These are phyloP conservation scores for Penicillium sp. DNA, from an alignment of 2,329 filamentous ascomycete species.

Conservation along the genomic window DNA sequence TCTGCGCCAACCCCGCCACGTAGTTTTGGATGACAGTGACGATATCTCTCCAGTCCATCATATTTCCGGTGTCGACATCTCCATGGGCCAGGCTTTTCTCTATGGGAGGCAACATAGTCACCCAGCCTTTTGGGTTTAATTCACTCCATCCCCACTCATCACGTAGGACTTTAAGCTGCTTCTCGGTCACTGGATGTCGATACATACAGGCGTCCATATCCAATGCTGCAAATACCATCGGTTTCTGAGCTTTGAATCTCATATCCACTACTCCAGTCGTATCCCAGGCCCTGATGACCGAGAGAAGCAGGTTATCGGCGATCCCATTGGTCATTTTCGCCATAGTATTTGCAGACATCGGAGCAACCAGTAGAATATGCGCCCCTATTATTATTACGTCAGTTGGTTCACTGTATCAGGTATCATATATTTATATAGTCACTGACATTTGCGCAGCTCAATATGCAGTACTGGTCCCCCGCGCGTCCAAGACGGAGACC, in stretches of 20 bases:
- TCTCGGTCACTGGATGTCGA: conserved; percentile 74
- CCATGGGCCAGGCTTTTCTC: conserved; percentile 81
- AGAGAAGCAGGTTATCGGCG: conserved; percentile 70
- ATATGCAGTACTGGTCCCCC: conserved; percentile 86
- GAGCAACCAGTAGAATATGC: conserved; percentile 74
- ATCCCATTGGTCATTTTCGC: conserved; percentile 80
- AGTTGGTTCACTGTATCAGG: neutral
- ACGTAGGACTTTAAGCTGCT: conserved; percentile 67
- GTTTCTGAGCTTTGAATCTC: conserved; percentile 42
- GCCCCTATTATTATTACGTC: conserved; percentile 55
- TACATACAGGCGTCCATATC: conserved; percentile 94
- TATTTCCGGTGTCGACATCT: conserved; percentile 76
- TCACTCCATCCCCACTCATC: conserved; percentile 67
- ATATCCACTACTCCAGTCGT: conserved; percentile 60
- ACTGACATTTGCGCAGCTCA: conserved; percentile 62
- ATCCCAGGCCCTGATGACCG: conserved; percentile 86
- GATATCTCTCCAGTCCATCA: conserved; percentile 77
- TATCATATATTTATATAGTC: neutral
- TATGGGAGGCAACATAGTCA: conserved; percentile 70
- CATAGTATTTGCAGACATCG: conserved; percentile 78
- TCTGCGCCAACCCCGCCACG: conserved; percentile 8
- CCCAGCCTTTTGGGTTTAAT: conserved; percentile 50
- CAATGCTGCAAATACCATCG: conserved; percentile 71
- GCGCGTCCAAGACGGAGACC: conserved; percentile 72
- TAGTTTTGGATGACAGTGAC: conserved; percentile 61